Evolutionary conservation across 495 filamentous ascomycete species (phyloP).

Genomic region (Halenospora varia): DNA sequence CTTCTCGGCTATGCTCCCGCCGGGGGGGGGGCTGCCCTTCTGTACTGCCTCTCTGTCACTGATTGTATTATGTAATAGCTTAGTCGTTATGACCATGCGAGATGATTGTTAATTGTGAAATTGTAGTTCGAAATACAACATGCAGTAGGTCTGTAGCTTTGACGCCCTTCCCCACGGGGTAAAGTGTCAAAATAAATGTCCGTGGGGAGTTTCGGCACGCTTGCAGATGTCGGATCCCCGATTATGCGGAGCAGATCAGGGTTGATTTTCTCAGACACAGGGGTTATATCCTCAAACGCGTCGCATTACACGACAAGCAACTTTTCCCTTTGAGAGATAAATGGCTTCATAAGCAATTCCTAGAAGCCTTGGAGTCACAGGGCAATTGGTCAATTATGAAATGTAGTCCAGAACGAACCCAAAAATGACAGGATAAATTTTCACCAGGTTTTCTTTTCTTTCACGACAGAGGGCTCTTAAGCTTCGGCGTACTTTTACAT

Average conservation of each 20-base stretch:
- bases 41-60: too few species aligned
- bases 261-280: background rate
- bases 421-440: background rate
- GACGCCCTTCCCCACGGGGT: background rate
- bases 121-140: too few species aligned
- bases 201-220: background rate
- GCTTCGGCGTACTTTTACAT: background rate
- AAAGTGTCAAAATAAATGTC: background rate
- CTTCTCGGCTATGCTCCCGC: too few species aligned
- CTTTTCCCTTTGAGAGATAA: background rate
- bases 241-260: background rate
- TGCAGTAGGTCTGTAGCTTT: too few species aligned
- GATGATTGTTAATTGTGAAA: too few species aligned
- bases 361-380: background rate
- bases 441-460: too few species aligned
- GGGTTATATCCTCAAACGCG: background rate
- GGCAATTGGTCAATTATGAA: background rate
- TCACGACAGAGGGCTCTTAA: too few species aligned
- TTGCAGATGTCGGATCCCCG: background rate
- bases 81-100: too few species aligned
- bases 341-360: background rate
- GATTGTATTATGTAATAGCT: too few species aligned
- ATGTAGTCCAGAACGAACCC: background rate
- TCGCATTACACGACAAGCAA: background rate
- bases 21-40: too few species aligned